A percentile compares a stretch with the other conserved stretches of the same genome.
Conservation (phyloP, 768 basidiomycete species). For the Mycena galopus region DNA sequence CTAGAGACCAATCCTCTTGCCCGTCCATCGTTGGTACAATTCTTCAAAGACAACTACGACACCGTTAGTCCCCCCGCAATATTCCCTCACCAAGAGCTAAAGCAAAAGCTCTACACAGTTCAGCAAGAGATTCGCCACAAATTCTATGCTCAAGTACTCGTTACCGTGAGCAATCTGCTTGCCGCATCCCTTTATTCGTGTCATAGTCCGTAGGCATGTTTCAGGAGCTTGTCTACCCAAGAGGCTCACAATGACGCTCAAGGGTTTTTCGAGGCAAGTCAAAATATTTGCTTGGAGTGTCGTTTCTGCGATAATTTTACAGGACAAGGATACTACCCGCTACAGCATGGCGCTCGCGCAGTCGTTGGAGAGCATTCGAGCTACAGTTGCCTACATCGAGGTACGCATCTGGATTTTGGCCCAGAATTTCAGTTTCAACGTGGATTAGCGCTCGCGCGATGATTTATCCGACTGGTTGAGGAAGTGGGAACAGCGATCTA, state of each 20-base stretch:
- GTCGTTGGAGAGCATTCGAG: slow-evolving; percentile 60
- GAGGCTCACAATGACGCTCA: slow-evolving; percentile 61
- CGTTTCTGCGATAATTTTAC: background rate
- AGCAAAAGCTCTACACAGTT: slow-evolving; percentile 45
- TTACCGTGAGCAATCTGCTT: background rate
- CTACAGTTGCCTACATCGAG: slow-evolving; percentile 60
- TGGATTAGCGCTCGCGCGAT: slow-evolving; percentile 8
- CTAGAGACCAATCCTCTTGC: slow-evolving; percentile 58
- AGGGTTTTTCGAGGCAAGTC: slow-evolving; percentile 60
- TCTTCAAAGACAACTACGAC: slow-evolving; percentile 64
- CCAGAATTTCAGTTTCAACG: background rate
- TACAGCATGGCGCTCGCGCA: slow-evolving; percentile 62
- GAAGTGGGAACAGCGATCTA: slow-evolving; percentile 21
- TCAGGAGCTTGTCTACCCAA: slow-evolving; percentile 55
- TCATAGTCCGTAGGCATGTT: slow-evolving; percentile 5
- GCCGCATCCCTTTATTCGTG: no score
- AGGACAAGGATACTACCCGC: slow-evolving; percentile 61
- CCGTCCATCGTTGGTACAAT: slow-evolving; percentile 54
- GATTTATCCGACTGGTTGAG: slow-evolving; percentile 25
- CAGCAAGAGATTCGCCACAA: slow-evolving; percentile 62
- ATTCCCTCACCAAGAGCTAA: background rate
- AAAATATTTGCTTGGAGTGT: background rate
- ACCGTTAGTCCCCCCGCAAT: slow-evolving; percentile 45
- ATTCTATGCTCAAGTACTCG: slow-evolving; percentile 44
- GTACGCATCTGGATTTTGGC: slow-evolving; percentile 38